Evolutionary conservation across 2,329 filamentous ascomycete species (phyloP).

Genomic region (Colletotrichum phormii): DNA sequence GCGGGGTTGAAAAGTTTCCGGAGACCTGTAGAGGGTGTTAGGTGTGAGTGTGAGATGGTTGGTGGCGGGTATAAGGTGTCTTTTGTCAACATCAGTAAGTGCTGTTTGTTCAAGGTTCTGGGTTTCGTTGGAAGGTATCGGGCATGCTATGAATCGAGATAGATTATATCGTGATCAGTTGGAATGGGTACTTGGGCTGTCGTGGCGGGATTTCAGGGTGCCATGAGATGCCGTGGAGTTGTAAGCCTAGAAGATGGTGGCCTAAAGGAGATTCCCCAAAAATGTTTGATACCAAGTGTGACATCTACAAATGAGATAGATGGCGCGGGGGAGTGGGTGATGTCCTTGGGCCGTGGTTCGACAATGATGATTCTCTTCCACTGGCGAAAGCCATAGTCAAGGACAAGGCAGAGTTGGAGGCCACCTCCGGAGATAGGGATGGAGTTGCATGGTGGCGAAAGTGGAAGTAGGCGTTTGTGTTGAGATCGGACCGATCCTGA

Average conservation of each 20-base stretch:
- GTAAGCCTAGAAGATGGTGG: slow-evolving; percentile 24
- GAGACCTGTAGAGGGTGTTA: slow-evolving; percentile 25
- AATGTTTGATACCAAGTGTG: slow-evolving; percentile 9
- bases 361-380: no score
- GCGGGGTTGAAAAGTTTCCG: slow-evolving; percentile 2
- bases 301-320: neutral
- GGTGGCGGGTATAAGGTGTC: slow-evolving; percentile 16
- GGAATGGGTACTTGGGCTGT: slow-evolving; percentile 32
- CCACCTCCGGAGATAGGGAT: neutral
- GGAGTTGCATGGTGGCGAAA: neutral
- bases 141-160: neutral
- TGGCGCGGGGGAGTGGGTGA: no score
- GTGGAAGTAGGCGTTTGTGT: no score
- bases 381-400: neutral
- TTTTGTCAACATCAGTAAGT: slow-evolving; percentile 22
- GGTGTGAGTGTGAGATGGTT: slow-evolving; percentile 7
- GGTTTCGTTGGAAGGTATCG: accelerated
- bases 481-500: neutral
- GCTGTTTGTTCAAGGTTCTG: neutral
- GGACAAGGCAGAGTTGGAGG: neutral
- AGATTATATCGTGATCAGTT: slow-evolving; percentile 25
- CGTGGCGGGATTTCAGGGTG: slow-evolving; percentile 18
- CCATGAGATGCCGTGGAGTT: slow-evolving; percentile 12
- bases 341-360: no score
- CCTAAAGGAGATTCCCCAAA: slow-evolving; percentile 12